Base-by-base conservation (phyloP, 148 eudicot species). In the Cornus controversa region DNA sequence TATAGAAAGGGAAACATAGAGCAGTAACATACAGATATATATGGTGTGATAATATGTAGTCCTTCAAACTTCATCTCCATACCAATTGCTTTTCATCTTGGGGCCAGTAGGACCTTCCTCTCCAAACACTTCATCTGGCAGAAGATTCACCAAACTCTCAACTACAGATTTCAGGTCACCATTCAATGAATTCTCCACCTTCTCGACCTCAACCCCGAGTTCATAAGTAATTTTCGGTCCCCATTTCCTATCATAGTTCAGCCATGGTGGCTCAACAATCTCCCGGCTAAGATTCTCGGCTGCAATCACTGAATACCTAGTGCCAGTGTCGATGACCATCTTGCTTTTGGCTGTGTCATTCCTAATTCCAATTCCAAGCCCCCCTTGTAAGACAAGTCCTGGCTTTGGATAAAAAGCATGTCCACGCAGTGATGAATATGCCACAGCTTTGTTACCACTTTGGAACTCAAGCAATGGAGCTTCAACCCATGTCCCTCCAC, bases 41-140 rank as follows among this genome's bases (percentile, higher is more conserved):
- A n/a, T n/a, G n/a, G n/a, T n/a, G n/a, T n/a, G n/a, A n/a, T n/a
- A n/a, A n/a, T n/a, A n/a, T n/a, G 0, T 50, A 15, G 1, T 13
- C 57, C 77, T 47, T 79, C 66, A 80, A 58, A 69, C 74, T 69
- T 85, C 85, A 69, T 85, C 87, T 13, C 82, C 82, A 34, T 75
- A 65, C 85, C 87, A 85, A 40, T 23, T 79, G 14, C 53, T 73
- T 70, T 85, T 85, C 84, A 78, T 68, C 73, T 82, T 85, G 36
- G 87, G 87, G 20, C 84, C 87, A 72, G 80, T 76, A 34, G 87
- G 87, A 20, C 87, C 87, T 23, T 82, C 81, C 68, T 77, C 83
- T 10, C 83, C 66, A 53, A 25, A 69, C 34, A 85, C 70, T 74
- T 85, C 85, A 14, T 67, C 31, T 0, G 85, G 83, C 14, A 81